Percentiles rank a stretch among this genome's conserved stretches.
Conservation (phyloP, 306 rosid species). For the Pyrus betulifolia region DNA sequence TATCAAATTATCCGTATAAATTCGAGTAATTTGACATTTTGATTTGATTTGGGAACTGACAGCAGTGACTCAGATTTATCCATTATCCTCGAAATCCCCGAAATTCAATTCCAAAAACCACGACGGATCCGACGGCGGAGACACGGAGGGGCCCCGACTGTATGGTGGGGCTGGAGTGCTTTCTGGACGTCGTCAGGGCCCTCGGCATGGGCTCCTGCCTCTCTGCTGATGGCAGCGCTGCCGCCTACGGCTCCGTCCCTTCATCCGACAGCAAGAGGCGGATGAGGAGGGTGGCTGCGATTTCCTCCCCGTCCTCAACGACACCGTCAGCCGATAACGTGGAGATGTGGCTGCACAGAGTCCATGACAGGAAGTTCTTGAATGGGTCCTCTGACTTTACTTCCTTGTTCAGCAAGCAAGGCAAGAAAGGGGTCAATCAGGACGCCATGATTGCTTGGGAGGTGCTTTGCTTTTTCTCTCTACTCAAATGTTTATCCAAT, state of each 20-base stretch:
- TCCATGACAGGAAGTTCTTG: constrained; percentile 54
- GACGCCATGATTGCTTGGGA: constrained; percentile 94
- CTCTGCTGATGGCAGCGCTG: constrained; percentile 10
- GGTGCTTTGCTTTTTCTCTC: constrained; percentile 26
- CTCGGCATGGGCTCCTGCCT: constrained; percentile 92
- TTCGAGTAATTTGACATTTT: background rate
- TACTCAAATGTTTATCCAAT: no score
- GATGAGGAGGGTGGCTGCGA: constrained; percentile 18
- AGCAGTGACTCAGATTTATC: background rate
- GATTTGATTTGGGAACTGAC: background rate
- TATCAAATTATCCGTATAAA: background rate
- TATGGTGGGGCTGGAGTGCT: constrained; percentile 69
- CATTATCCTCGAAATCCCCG: background rate
- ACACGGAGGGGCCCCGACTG: constrained; percentile 54
- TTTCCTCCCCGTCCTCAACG: background rate
- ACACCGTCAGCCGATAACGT: background rate
- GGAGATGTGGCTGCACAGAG: constrained; percentile 44
- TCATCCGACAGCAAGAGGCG: constrained; percentile 32
- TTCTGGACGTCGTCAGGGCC: constrained; percentile 75
- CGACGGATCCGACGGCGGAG: constrained; percentile 58
- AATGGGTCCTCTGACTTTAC: constrained; percentile 56
- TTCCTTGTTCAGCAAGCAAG: constrained; percentile 61
- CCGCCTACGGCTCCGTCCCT: constrained; percentile 25
- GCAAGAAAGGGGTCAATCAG: constrained; percentile 69
- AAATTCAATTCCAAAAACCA: background rate